Evolutionary conservation across 2,329 filamentous ascomycete species (phyloP), one percentile per base, ranked within the genome.

Genomic region (Talaromyces pinophilus): DNA sequence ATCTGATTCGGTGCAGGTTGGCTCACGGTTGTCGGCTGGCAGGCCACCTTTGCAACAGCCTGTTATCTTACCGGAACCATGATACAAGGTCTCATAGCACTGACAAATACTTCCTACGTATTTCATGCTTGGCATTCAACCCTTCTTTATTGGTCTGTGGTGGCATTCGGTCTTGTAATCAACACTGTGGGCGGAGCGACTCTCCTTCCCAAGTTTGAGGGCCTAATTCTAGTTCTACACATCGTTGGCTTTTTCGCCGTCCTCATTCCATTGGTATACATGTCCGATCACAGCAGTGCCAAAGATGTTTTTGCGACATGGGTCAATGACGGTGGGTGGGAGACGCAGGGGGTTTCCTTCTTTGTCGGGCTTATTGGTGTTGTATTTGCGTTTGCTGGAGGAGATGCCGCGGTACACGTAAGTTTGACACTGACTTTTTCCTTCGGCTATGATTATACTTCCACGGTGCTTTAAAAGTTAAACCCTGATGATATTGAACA

Each of bases 71-170:
- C 71, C 1, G 75, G 75, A 1, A 75, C 75, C 0, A 67, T 78
- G 3, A 77, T 79, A 8, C 73, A 78, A 28, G 59, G 59, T 15
- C 59, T 66, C n/a, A 62, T 66, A 13, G 13, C 19, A 10, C n/a
- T 66, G 13, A 71, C 69, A 3, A 64, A 73, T 35, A 71, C 74
- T 0, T 62, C 69, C 1, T 77, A 77, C 54, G 64, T 68, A 3
- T 54, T 70, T 1, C 44, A 72, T 38, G 54, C 68, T 10, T 77
- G 75, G 75, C 75, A 75, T 40, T 82, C 80, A 0, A 85, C 83
- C 0, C 72, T 87, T 2, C 71, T 86, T 0, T 79, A 83, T 22
- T 85, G 83, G 74, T 79, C 79, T 2, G 79, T 84, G 38, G 76
- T 83, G 1, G 52, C 80, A 4, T 78, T 85, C 22, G 80, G 79